Evolutionary conservation across 1,139 yeast species (phyloP).

Genomic region (Arxiozyma slooffiae): DNA sequence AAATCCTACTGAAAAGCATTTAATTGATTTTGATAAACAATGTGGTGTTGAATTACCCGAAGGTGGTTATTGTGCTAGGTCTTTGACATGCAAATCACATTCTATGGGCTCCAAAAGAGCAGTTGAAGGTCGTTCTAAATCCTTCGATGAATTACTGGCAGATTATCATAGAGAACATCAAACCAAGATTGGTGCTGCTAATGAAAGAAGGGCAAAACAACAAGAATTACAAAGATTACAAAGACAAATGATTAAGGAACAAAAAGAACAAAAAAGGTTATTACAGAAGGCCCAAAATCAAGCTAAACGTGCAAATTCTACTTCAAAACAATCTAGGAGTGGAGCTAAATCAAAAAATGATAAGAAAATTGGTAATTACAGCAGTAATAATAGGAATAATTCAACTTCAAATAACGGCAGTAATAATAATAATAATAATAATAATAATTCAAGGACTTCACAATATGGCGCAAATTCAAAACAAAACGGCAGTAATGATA

Average conservation of each 20-base stretch:
- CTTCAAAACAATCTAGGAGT: background rate
- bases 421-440: slow-evolving; percentile 3
- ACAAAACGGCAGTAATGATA: background rate
- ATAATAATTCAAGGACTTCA: background rate
- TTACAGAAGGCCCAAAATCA: slow-evolving; percentile 6
- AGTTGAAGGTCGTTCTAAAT: slow-evolving; percentile 84
- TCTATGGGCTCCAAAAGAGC: slow-evolving; percentile 98
- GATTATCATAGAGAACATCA: slow-evolving; percentile 89
- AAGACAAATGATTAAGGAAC: slow-evolving; percentile 23
- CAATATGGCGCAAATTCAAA: slow-evolving; percentile 1
- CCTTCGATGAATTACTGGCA: slow-evolving; percentile 78
- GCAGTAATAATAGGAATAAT: background rate
- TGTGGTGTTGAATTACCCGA: slow-evolving; percentile 92
- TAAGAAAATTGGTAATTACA: slow-evolving; percentile 1
- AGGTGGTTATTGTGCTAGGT: slow-evolving; percentile 90
- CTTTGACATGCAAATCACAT: slow-evolving; percentile 92
- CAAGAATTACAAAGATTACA: slow-evolving; percentile 25
- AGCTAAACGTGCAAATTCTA: background rate
- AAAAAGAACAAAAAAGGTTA: slow-evolving; percentile 19
- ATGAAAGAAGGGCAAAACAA: slow-evolving; percentile 44
- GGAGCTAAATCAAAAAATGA: background rate
- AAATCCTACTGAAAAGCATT: slow-evolving; percentile 59
- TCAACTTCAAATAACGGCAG: slow-evolving; percentile 2
- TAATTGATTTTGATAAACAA: slow-evolving; percentile 88
- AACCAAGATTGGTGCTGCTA: slow-evolving; percentile 76